Conservation (phyloP, 1,284 basidiomycete species). For the Anthracocystis walkeri region DNA sequence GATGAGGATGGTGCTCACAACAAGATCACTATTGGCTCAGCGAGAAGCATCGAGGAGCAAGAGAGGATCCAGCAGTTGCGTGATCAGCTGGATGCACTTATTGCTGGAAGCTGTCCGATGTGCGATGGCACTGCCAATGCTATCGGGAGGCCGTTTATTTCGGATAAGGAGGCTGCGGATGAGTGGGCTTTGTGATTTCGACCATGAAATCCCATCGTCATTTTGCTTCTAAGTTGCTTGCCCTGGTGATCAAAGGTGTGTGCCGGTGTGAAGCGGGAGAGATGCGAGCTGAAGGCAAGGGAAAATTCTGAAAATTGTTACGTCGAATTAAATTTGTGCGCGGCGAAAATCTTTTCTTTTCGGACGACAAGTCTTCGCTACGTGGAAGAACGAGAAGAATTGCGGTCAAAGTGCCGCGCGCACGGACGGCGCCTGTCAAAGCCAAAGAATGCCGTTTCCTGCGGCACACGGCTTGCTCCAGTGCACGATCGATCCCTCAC, state of each 20-base stretch:
- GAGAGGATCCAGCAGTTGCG: slow-evolving; percentile 59
- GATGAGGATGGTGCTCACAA: neutral
- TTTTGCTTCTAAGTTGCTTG: too few species aligned
- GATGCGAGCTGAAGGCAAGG: too few species aligned
- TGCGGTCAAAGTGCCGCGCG: slow-evolving; percentile 7
- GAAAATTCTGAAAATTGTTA: neutral
- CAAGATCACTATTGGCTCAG: slow-evolving; percentile 14
- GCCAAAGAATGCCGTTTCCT: too few species aligned
- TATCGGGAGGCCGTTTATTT: slow-evolving; percentile 55
- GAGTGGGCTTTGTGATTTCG: slow-evolving; percentile 49
- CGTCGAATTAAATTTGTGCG: neutral
- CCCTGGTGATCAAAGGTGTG: too few species aligned
- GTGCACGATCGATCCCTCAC: neutral
- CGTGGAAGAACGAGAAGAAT: slow-evolving; percentile 19
- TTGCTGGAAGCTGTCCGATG: slow-evolving; percentile 63
- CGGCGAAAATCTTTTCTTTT: neutral
- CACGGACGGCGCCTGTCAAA: slow-evolving; percentile 12
- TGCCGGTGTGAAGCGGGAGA: too few species aligned
- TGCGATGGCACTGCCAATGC: slow-evolving; percentile 62
- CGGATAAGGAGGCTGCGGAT: slow-evolving; percentile 47
- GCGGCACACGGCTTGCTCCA: neutral
- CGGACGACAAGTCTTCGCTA: slow-evolving; percentile 11
- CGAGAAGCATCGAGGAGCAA: slow-evolving; percentile 48
- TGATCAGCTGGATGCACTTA: slow-evolving; percentile 64
- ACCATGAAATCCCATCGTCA: too few species aligned